Evolutionary conservation across 176 grass and related monocot genomes (phyloP), one percentile per base, ranked within the genome.

Genomic region (Microstegium vimineum): DNA sequence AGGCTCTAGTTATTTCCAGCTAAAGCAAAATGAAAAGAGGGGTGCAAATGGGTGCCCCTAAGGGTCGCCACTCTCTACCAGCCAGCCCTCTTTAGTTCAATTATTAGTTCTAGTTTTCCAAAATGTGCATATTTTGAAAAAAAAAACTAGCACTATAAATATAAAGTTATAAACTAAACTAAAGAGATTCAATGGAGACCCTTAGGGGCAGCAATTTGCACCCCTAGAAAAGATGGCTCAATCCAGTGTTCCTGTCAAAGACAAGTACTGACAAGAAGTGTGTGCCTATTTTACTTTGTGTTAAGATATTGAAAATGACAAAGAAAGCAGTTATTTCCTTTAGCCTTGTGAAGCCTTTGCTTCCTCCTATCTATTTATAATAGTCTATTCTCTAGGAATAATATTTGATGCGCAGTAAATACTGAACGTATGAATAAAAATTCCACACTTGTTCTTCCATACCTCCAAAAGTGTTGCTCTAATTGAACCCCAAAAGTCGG

Each of bases 391-490:
- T 76, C 15, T 67, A 30, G 14, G 7, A 69, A 38, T 76, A 17
- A 14, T 30, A 62, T 60, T 86, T 42, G 2, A 81, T 1, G 17
- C 77, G 20, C 5, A 8, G 18, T 15, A 74, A 75, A 75, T 43
- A 18, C 5, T 68, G 27, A 26, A 15, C 42, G 41, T 8, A 49
- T 2, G 41, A 43, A 61, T 14, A 60, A 0, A 81, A 43, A 38
- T 62, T 62, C 23, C 5, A 77, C 8, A 42, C 6, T 56, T 3
- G 40, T 63, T 70, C 32, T 65, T 70, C 16, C 82, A 65, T 90
- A 87, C 94, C 88, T 94, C 92, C 90, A 91, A 66, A 75, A 94
- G 79, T 90, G 92, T 80, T 86, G 77, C 70, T 94, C 90, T 69
- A 94, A 63, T 47, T 98, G 92, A 65, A 98, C 33, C 5, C 95